These are phyloP conservation scores for Vigna angularis DNA, from an alignment of 306 rosid species.

Conservation along the genomic window DNA sequence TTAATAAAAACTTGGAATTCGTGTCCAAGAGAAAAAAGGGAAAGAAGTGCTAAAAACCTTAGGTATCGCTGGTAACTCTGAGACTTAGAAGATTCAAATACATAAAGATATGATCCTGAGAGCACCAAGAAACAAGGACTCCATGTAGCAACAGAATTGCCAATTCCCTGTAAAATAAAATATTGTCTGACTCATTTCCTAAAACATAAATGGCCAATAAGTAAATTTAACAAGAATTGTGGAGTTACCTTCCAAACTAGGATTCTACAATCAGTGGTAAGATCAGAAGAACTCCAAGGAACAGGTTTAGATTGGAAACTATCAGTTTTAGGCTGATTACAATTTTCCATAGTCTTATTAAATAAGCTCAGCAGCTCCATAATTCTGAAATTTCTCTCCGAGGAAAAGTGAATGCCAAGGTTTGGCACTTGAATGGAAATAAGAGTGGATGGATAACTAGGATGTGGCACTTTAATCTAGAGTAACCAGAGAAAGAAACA, in stretches of 20 bases:
- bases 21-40: slow-evolving; percentile 29
- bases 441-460: slow-evolving; percentile 88
- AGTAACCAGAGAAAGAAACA: slow-evolving; percentile 35
- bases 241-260: slow-evolving; percentile 85
- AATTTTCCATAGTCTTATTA: slow-evolving; percentile 64
- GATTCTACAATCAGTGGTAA: slow-evolving; percentile 78
- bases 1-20: not conserved
- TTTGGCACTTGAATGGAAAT: slow-evolving; percentile 94
- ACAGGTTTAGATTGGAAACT: slow-evolving; percentile 59
- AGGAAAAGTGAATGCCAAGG: slow-evolving; percentile 91
- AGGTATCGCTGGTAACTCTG: slow-evolving; percentile 76
- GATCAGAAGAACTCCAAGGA: slow-evolving; percentile 79
- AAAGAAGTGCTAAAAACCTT: slow-evolving; percentile 59
- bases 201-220: not conserved
- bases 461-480: slow-evolving; percentile 95
- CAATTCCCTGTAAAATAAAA: slow-evolving; percentile 75
- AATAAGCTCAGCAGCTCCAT: slow-evolving; percentile 74
- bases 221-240: slow-evolving; percentile 27
- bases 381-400: slow-evolving; percentile 76
- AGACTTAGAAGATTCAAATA: slow-evolving; percentile 77
- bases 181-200: not conserved
- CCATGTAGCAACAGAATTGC: slow-evolving; percentile 96
- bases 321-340: slow-evolving; percentile 62
- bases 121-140: slow-evolving; percentile 85
- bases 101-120: slow-evolving; percentile 78